A percentile compares a stretch with the other conserved stretches of the same genome.
Evolutionary conservation across 371 early-diverging fungal species (phyloP).

Genomic region (Mucor racemosus): DNA sequence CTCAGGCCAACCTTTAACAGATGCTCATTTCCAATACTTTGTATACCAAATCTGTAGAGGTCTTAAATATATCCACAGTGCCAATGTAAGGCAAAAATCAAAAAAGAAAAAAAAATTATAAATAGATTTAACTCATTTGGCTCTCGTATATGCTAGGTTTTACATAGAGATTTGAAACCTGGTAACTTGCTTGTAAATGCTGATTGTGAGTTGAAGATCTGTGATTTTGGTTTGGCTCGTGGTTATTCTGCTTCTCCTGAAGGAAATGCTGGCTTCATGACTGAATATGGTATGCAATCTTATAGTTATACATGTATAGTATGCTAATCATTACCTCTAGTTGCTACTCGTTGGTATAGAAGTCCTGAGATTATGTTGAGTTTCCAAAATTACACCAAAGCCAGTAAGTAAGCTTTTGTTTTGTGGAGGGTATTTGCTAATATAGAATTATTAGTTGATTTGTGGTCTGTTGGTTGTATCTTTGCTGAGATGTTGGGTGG

Average conservation of each 20-base stretch:
- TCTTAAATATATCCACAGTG: slow-evolving; percentile 97
- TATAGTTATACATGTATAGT: background rate
- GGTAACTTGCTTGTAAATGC: slow-evolving; percentile 96
- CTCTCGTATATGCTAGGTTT: slow-evolving; percentile 34
- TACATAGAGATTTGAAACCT: slow-evolving; percentile 98
- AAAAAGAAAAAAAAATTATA: background rate
- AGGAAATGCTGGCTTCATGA: slow-evolving; percentile 90
- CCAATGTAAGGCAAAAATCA: slow-evolving; percentile 74
- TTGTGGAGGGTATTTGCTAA: background rate
- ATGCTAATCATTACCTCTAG: background rate
- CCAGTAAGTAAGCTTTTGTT: slow-evolving; percentile 66
- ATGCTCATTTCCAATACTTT: slow-evolving; percentile 98
- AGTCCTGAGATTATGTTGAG: slow-evolving; percentile 98
- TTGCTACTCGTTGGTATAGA: slow-evolving; percentile 98
- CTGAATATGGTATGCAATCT: slow-evolving; percentile 74
- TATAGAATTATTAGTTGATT: slow-evolving; percentile 70
- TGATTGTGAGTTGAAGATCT: slow-evolving; percentile 96
- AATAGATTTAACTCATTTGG: slow-evolving; percentile 1
- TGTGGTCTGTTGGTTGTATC: slow-evolving; percentile 99
- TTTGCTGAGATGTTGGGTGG: slow-evolving; percentile 96
- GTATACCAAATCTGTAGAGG: slow-evolving; percentile 97
- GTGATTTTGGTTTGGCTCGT: slow-evolving; percentile 95
- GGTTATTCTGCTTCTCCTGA: slow-evolving; percentile 88
- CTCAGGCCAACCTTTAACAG: slow-evolving; percentile 94
- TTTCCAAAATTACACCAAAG: slow-evolving; percentile 93